Evolutionary conservation across 495 filamentous ascomycete species (phyloP).

Genomic region (Bacidia rubella): DNA sequence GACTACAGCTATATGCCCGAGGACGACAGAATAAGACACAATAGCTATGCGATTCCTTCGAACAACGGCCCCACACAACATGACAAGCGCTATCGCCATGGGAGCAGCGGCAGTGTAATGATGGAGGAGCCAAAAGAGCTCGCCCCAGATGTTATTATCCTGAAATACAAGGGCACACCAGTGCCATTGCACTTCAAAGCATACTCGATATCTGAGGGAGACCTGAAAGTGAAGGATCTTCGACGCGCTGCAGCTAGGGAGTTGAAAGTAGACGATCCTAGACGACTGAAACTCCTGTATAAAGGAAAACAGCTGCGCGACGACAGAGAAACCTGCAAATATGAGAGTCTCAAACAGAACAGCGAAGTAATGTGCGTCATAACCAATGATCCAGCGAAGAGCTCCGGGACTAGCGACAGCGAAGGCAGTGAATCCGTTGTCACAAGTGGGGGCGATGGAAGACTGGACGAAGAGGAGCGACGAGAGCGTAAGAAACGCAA

Average conservation of each 20-base stretch:
- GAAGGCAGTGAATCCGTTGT: constrained; percentile 28
- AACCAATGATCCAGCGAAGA: constrained; percentile 19
- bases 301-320: constrained; percentile 68
- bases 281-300: constrained; percentile 61
- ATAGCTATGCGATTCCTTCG: constrained; percentile 24
- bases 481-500: constrained; percentile 21
- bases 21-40: constrained; percentile 19
- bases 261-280: constrained; percentile 44
- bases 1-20: constrained; percentile 76
- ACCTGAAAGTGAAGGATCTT: constrained; percentile 53
- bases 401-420: constrained; percentile 23
- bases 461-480: constrained; percentile 14
- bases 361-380: constrained; percentile 58
- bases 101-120: constrained; percentile 12
- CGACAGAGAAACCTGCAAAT: constrained; percentile 45
- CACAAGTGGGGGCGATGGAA: constrained; percentile 20
- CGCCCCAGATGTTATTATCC: constrained; percentile 65
- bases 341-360: constrained; percentile 68
- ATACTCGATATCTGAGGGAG: constrained; percentile 68
- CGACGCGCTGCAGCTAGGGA: constrained; percentile 49
- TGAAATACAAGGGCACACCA: constrained; percentile 56
- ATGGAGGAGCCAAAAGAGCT: constrained; percentile 22
- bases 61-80: background rate
- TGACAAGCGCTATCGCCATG: constrained; percentile 16
- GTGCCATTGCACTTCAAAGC: constrained; percentile 69